Percentiles rank a stretch among this genome's conserved stretches.
Evolutionary conservation across 768 basidiomycete genomes (phyloP).

Genomic region (Leccinum disarticulatum): DNA sequence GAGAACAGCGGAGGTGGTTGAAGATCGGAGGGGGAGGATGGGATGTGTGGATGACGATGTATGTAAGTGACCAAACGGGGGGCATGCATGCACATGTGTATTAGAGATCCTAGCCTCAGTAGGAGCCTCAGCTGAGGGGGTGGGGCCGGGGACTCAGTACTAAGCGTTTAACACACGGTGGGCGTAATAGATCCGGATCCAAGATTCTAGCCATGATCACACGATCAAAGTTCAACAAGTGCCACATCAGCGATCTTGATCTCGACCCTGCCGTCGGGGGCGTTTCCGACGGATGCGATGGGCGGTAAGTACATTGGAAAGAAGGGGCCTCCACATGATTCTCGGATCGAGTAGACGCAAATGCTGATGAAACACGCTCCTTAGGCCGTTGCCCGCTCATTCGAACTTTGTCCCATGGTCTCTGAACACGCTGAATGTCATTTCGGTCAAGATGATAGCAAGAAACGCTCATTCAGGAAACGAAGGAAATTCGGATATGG

Average conservation of each 20-base stretch:
- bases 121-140: too few species aligned
- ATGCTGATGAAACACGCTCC: constrained; percentile 67
- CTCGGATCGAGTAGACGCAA: constrained; percentile 57
- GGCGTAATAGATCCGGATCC: constrained; percentile 52
- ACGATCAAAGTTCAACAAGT: constrained; percentile 55
- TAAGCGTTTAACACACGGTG: constrained; percentile 64
- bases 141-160: neutral
- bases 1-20: neutral
- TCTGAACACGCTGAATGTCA: constrained; percentile 78
- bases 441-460: constrained; percentile 57
- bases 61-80: too few species aligned
- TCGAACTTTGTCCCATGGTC: constrained; percentile 45
- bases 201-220: constrained; percentile 61
- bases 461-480: constrained; percentile 54
- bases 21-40: neutral
- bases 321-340: constrained; percentile 51
- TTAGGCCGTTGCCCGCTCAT: constrained; percentile 69
- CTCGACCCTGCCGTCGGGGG: constrained; percentile 31
- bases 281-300: constrained; percentile 45
- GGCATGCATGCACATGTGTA: too few species aligned
- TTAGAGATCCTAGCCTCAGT: too few species aligned
- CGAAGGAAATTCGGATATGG: constrained; percentile 69
- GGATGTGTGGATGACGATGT: neutral
- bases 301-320: constrained; percentile 60
- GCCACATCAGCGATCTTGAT: constrained; percentile 46